phyloP scores from a whole-genome alignment of 768 basidiomycete species.

The Kwoniella sp. region DNA sequence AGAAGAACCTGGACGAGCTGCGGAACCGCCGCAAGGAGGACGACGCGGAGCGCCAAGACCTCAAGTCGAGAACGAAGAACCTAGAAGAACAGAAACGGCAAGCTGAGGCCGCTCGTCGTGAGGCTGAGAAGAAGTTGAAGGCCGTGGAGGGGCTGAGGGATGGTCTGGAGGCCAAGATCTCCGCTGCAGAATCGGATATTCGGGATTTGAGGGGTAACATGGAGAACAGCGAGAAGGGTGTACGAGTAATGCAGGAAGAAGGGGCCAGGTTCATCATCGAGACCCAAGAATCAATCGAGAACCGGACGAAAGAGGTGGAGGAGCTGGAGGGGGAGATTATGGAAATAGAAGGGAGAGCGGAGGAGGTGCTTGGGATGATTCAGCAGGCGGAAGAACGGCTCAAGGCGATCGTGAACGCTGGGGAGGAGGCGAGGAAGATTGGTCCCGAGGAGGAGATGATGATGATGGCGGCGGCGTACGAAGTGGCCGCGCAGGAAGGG shows the following conservation, averaged over 20 bases:
- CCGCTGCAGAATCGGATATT: constrained; percentile 36
- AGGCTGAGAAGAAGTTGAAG: constrained; percentile 83
- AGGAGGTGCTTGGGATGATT: constrained; percentile 60
- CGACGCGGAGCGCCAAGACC: constrained; percentile 69
- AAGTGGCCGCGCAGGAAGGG: constrained; percentile 41
- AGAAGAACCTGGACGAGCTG: constrained; percentile 66
- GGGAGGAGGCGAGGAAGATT: constrained; percentile 51
- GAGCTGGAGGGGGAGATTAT: constrained; percentile 53
- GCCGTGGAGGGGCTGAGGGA: constrained; percentile 64
- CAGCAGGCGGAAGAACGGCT: constrained; percentile 65
- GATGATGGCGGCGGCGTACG: constrained; percentile 47
- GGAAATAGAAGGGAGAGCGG: constrained; percentile 54
- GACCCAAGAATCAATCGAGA: constrained; percentile 57
- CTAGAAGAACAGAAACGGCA: constrained; percentile 80
- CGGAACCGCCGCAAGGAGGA: constrained; percentile 64
- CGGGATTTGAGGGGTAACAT: constrained; percentile 44
- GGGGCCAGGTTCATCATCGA: constrained; percentile 61
- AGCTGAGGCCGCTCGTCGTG: constrained; percentile 72
- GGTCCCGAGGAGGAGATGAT: constrained; percentile 46
- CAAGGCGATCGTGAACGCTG: constrained; percentile 59
- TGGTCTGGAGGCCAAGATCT: constrained; percentile 47
- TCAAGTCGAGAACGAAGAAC: constrained; percentile 74
- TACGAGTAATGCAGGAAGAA: constrained; percentile 57
- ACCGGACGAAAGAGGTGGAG: constrained; percentile 59
- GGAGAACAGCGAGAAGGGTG: constrained; percentile 59